Evolutionary conservation across 1,284 basidiomycete species (phyloP).

Genomic region (Vanrija pseudolonga): DNA sequence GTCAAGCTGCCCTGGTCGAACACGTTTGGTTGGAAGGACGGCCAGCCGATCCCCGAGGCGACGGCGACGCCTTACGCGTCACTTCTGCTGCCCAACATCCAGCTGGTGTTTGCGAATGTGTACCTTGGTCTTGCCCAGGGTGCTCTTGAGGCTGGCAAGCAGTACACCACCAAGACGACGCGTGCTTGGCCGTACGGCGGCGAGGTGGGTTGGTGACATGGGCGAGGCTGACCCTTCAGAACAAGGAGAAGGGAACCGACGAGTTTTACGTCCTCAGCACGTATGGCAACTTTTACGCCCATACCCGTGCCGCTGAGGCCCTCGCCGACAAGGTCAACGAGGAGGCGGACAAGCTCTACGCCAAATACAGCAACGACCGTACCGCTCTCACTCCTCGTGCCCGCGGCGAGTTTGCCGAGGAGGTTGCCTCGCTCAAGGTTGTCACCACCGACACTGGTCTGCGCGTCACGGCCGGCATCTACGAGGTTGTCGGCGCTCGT

Average conservation of each 20-base stretch:
- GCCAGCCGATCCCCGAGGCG: not conserved
- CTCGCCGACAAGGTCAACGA: slow-evolving; percentile 32
- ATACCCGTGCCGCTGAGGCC: slow-evolving; percentile 38
- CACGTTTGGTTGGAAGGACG: slow-evolving; percentile 25
- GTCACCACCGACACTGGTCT: slow-evolving; percentile 35
- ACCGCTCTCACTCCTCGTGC: slow-evolving; percentile 31
- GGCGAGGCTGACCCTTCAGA: not conserved
- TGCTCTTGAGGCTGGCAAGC: slow-evolving; percentile 29
- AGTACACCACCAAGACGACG: slow-evolving; percentile 39
- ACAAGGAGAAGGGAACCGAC: slow-evolving; percentile 20
- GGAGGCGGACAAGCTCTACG: slow-evolving; percentile 21
- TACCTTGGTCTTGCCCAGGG: slow-evolving; percentile 46
- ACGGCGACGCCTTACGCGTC: slow-evolving; percentile 28
- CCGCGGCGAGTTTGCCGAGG: slow-evolving; percentile 38
- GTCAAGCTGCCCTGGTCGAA: slow-evolving; percentile 33
- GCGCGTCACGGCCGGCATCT: slow-evolving; percentile 38
- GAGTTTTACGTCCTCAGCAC: slow-evolving; percentile 42
- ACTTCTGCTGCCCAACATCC: slow-evolving; percentile 41
- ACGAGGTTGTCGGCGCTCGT: slow-evolving; percentile 40
- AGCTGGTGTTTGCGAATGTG: slow-evolving; percentile 42
- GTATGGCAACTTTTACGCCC: slow-evolving; percentile 41
- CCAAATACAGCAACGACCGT: slow-evolving; percentile 12
- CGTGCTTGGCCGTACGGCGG: slow-evolving; percentile 42
- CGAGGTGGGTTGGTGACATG: slow-evolving; percentile 22
- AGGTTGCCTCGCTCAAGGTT: slow-evolving; percentile 40